Percentiles rank a stretch among this genome's conserved stretches.
Conservation (phyloP, 2,329 filamentous ascomycete genomes). For the Diaporthe batatas region DNA sequence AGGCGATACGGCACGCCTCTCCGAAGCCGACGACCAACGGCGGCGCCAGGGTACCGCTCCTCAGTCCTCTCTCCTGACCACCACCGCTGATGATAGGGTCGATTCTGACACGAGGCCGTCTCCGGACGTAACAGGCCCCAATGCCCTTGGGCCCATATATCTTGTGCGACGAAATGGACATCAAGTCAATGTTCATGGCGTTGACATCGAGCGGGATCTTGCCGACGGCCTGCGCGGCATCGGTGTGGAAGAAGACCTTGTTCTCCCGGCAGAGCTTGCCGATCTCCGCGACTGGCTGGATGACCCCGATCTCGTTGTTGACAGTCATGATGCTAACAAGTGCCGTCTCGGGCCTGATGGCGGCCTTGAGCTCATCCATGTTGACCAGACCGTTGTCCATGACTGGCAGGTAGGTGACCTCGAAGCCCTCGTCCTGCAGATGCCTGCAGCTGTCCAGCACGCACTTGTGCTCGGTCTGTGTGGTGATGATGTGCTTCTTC, state of each 20-base stretch:
- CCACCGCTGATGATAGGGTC: constrained; percentile 97
- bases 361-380: constrained; percentile 86
- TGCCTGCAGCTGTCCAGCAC: constrained; percentile 97
- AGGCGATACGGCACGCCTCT: constrained; percentile 92
- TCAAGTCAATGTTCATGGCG: constrained; percentile 96
- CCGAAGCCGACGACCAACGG: constrained; percentile 92
- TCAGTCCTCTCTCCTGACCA: constrained; percentile 93
- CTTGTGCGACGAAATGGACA: constrained; percentile 99
- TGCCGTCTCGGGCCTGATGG: constrained; percentile 90
- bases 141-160: constrained; percentile 99
- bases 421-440: constrained; percentile 95
- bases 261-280: constrained; percentile 90
- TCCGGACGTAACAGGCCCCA: constrained; percentile 94
- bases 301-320: constrained; percentile 99
- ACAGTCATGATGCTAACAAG: constrained; percentile 98
- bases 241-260: constrained; percentile 98
- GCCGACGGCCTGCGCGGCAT: constrained; percentile 96
- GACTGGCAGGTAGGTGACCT: constrained; percentile 96
- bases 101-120: constrained; percentile 91
- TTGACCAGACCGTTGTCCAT: constrained; percentile 87
- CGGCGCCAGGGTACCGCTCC: constrained; percentile 93
- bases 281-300: constrained; percentile 94
- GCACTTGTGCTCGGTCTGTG: constrained; percentile 98
- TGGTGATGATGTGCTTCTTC: constrained; percentile 98
- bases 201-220: constrained; percentile 98